phyloP scores from a whole-genome alignment of 345 rosid species.

The Raphanus raphanistrum region DNA sequence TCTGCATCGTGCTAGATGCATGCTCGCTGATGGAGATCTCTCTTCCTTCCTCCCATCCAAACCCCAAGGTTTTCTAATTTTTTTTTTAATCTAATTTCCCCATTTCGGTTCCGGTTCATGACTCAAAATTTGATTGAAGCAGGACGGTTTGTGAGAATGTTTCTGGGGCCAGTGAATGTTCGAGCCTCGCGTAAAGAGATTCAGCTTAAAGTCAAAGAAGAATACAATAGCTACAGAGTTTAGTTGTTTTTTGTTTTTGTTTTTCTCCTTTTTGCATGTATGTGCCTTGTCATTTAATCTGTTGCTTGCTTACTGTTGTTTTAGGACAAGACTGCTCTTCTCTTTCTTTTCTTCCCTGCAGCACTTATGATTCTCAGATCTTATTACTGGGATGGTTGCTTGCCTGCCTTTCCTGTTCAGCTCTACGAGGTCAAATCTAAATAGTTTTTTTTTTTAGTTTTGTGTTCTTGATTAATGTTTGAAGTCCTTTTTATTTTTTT shows the following conservation, averaged over 20 bases:
- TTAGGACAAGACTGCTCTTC: constrained; percentile 89
- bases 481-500: not conserved
- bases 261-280: not conserved
- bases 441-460: not conserved
- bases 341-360: constrained; percentile 89
- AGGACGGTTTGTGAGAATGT: constrained; percentile 76
- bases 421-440: constrained; percentile 65
- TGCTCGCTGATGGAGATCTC: constrained; percentile 78
- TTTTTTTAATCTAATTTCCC: not conserved
- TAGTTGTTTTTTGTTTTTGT: constrained; percentile 5
- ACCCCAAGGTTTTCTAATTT: constrained; percentile 53
- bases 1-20: constrained; percentile 71
- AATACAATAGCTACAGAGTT: constrained; percentile 92
- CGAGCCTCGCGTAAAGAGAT: constrained; percentile 82
- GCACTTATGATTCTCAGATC: constrained; percentile 70
- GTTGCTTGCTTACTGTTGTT: constrained; percentile 7
- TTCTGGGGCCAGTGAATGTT: constrained; percentile 94
- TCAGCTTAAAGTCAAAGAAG: constrained; percentile 93
- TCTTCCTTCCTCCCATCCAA: constrained; percentile 75
- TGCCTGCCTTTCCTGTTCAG: constrained; percentile 96
- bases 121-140: constrained; percentile 15
- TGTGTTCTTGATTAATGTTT: not conserved
- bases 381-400: constrained; percentile 84
- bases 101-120: not conserved
- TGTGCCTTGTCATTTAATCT: not conserved